A percentile compares a stretch with the other conserved stretches of the same genome.
Conservation (phyloP, 495 filamentous ascomycete species). For the Xylaria flabelliformis region DNA sequence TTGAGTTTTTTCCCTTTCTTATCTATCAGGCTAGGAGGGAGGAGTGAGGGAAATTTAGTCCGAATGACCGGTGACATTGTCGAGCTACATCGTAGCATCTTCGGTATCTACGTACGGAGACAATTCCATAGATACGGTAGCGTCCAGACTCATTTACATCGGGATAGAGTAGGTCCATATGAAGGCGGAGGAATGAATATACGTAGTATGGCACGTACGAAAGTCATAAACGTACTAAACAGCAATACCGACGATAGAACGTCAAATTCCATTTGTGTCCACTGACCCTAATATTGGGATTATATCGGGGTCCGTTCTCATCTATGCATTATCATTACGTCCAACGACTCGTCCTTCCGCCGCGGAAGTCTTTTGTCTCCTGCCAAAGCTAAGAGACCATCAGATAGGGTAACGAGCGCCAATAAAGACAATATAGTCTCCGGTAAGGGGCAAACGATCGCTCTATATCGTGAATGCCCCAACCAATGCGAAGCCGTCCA, state of each 20-base stretch:
- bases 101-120: not conserved
- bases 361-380: slow-evolving; percentile 11
- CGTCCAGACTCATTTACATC: not conserved
- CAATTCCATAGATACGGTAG: not conserved
- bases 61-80: too few relatives aligned
- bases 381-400: not conserved
- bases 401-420: slow-evolving; percentile 25
- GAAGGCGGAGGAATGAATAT: not conserved
- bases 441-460: slow-evolving; percentile 36
- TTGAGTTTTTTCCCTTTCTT: not conserved
- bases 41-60: not conserved
- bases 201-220: not conserved
- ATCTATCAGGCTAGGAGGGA: not conserved
- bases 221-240: not conserved
- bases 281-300: slow-evolving; percentile 15
- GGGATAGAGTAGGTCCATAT: not conserved
- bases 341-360: slow-evolving; percentile 13
- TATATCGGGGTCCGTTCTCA: slow-evolving; percentile 18
- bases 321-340: slow-evolving; percentile 31
- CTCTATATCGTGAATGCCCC: slow-evolving; percentile 38
- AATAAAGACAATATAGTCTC: slow-evolving; percentile 6
- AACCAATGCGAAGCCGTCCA: slow-evolving; percentile 30
- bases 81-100: not conserved
- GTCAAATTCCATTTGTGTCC: slow-evolving; percentile 15
- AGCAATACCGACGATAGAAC: slow-evolving; percentile 1